Evolutionary conservation across 2,329 filamentous ascomycete species (phyloP).

Genomic region (Colletotrichum melonis): DNA sequence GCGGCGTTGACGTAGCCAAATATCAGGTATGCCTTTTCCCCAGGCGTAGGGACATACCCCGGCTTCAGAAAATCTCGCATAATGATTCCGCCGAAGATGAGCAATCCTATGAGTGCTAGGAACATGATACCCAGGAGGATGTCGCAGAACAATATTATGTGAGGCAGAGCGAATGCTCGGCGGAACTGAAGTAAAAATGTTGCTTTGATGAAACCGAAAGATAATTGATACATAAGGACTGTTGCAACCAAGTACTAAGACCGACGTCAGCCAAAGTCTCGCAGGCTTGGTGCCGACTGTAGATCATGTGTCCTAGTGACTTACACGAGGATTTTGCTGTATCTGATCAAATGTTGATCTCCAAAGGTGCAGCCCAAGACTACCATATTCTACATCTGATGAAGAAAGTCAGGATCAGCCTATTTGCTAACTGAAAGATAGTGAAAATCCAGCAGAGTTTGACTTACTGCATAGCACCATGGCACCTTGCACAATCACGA

Average conservation of each 20-base stretch:
- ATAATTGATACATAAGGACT: constrained; percentile 43
- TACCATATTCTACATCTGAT: not conserved
- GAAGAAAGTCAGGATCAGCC: not conserved
- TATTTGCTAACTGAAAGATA: not conserved
- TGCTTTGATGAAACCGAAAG: constrained; percentile 45
- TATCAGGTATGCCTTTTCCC: not conserved
- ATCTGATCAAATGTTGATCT: not conserved
- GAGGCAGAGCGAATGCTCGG: constrained; percentile 41
- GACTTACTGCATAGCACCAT: not conserved
- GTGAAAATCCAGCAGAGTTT: no score
- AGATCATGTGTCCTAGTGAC: not conserved
- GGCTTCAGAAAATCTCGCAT: not conserved
- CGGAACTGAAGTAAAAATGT: constrained; percentile 51
- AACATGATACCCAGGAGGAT: not conserved
- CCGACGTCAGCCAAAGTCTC: not conserved
- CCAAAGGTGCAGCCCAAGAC: not conserved
- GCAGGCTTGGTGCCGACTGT: not conserved
- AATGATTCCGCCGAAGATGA: not conserved
- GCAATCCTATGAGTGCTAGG: not conserved
- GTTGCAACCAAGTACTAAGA: constrained; percentile 29
- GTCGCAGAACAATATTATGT: constrained; percentile 17
- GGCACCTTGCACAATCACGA: not conserved
- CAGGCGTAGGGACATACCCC: not conserved
- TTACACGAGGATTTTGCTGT: not conserved
- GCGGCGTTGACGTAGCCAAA: not conserved